Base-by-base conservation (phyloP, 208 protist genomes). In the Crithidia brevicula region DNA sequence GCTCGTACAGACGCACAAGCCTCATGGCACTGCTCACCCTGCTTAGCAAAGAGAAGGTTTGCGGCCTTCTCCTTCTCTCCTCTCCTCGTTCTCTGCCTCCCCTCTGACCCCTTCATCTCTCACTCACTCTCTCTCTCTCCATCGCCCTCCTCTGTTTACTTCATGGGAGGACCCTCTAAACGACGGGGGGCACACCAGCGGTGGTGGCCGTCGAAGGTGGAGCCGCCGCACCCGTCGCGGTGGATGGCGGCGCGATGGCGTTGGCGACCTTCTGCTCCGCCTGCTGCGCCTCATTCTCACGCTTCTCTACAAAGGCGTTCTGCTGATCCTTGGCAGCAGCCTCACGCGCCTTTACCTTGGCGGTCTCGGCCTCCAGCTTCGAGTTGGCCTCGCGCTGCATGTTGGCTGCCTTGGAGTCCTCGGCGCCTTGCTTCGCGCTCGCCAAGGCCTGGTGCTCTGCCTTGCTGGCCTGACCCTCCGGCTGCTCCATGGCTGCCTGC, bases 381-480 rank as follows among this genome's bases (percentile, higher is more conserved):
- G 51, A 57, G 30, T 54, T 27, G 3, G 28, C 33, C 30, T 66
- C 42, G 20, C 59, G 59, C 45, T 36, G 3, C 59, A 23, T 13
- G 31, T 51, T 66, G 9, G 57, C 59, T 40, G 51, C 67, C 52
- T 73, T 73, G 27, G 57, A 58, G 47, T 64, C 50, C 67, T 64
- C 47, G 20, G 49, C 49, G 27, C 49, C 49, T 8, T 57, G 4
- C 10, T 9, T 16, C 8, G 51, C 51, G 7, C 42, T n/a, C 0
- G n/a, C 16, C 31, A 42, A 4, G 22, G 67, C 58, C 40, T 67
- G 36, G 31, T 59, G 34, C 58, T 61, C 67, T 9, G 59, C 59
- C 40, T 67, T 40, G 42, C 31, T 50, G 16, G 53, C 59, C 25
- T 65, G 45, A 18, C 38, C 40, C 42, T 74, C 51, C 18, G 49